Base-by-base conservation (phyloP, 1,284 basidiomycete species). In the Lignosus rhinocerotis region DNA sequence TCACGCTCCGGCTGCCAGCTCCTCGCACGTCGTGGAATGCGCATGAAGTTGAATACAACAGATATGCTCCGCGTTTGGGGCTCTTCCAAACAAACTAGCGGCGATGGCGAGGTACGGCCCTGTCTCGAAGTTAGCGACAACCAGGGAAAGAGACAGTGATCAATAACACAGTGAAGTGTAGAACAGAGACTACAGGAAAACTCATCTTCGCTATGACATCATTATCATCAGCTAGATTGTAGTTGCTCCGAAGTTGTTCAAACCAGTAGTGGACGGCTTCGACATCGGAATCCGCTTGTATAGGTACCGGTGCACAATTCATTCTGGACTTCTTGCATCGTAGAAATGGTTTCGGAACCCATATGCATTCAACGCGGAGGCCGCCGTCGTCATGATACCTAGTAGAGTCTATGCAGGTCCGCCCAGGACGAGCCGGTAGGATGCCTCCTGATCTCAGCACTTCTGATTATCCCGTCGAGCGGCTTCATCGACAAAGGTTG, bases 81-180 rank as follows among this genome's bases (percentile, higher is more conserved):
- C n/a, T 5, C 45, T 38, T 17, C 36, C 21, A 14, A 31, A 45
- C 6, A 16, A 9, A 21, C 4, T 21, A 12, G 21, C 43, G 19
- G 21, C 43, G 21, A 45, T 45, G 21, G 43, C 19, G 4, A 45
- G 6, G 21, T 45, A 45, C 43, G 43, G 43, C 25, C 43, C 43
- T 25, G 11, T 16, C 8, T 34, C 4, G 7, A 38, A 16, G 31
- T 53, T 17, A 53, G 43, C 31, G 32, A 10, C 43, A 11, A 14
- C 21, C 19, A 2, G 32, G 7, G 31, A 12, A 17, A 36, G n/a
- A 10, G 17, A 17, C 16, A 19, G 38, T n/a, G n/a, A n/a, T n/a
- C n/a, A n/a, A n/a, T n/a, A 0, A 51, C 52, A 16, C 36, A 59
- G 52, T 52, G 31, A 59, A 59, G 46, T 59, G 51, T 30, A 54